Base-by-base conservation (phyloP, 2,329 filamentous ascomycete species). In the Penicillium griseofulvum region DNA sequence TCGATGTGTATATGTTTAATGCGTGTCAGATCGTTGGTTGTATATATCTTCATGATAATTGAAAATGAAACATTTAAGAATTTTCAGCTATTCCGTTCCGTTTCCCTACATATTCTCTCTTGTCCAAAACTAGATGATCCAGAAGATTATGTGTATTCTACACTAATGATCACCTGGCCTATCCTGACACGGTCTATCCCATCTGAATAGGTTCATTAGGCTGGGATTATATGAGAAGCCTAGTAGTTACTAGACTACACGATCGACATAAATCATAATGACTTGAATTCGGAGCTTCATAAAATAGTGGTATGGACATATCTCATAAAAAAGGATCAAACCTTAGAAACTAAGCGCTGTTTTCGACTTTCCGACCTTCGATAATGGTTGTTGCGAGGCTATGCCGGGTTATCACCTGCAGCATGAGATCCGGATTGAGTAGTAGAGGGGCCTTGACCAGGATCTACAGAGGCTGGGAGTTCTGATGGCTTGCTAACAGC, bases 401-500 rank as follows among this genome's bases (percentile, higher is more conserved):
- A 49, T 42, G 44, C n/a, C 5, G 22, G 7, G 3, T 16, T 29
- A 12, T 49, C 51, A 24, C 37, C 22, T 5, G n/a, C 29, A 31
- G 22, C 8, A 41, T n/a, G 12, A 36, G 51, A 24, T 1, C 12
- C 37, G n/a, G 29, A 6, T 4, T 41, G 39, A 28, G 26, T 7
- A 19, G 29, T 1, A 29, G 47, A 33, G 10, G 52, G 34, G 12
- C 47, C 37, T 22, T 16, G 52, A 34, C 36, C 55, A 16, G 51
- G 55, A 1, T 56, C 54, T n/a, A 59, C 56, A 34, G 61, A 58
- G 3, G 14, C 39, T 2, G 56, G 49, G 22, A 19, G 19, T n/a
- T 62, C 59, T 3, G 60, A 33, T 9, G 50, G 57, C 29, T 56
- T 59, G 26, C 36, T 49, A 10, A 29, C 39, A 16, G 22, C n/a